Evolutionary conservation across 129 eudicot species (phyloP).

Genomic region (Flaveria robusta): DNA sequence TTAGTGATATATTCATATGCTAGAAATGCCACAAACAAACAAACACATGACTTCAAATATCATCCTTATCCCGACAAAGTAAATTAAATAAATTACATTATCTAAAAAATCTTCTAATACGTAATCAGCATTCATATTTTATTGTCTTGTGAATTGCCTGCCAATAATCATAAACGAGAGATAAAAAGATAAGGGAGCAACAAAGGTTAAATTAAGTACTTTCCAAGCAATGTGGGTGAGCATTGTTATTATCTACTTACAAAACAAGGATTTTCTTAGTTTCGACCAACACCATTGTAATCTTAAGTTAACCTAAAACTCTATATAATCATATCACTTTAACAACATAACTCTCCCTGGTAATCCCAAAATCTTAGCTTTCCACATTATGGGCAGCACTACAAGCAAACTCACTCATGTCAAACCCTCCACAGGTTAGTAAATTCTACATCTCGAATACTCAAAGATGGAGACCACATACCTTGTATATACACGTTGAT

Average conservation of each 20-base stretch:
- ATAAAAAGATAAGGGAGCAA: no score
- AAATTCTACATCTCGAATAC: no score
- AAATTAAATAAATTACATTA: no score
- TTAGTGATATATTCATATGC: no score
- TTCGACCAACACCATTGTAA: slow-evolving; percentile 8
- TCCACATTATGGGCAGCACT: slow-evolving; percentile 24
- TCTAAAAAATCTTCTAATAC: no score
- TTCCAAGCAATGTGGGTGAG: slow-evolving; percentile 9
- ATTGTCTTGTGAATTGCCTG: not conserved
- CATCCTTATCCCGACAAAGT: no score
- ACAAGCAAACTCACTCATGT: slow-evolving; percentile 9
- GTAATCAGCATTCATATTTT: no score
- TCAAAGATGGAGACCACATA: no score
- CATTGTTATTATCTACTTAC: slow-evolving; percentile 22
- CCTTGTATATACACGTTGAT: not conserved
- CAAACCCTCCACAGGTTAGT: slow-evolving; percentile 23
- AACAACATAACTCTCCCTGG: not conserved
- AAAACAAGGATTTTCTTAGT: slow-evolving; percentile 30
- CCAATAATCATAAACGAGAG: not conserved
- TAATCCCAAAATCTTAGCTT: slow-evolving; percentile 10
- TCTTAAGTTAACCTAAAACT: slow-evolving; percentile 1
- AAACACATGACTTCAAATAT: no score
- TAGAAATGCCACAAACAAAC: no score
- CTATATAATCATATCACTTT: slow-evolving; percentile 9
- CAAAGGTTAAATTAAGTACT: not conserved